Evolutionary conservation across 1,284 basidiomycete species (phyloP).

Genomic region (Ustilago crameri): DNA sequence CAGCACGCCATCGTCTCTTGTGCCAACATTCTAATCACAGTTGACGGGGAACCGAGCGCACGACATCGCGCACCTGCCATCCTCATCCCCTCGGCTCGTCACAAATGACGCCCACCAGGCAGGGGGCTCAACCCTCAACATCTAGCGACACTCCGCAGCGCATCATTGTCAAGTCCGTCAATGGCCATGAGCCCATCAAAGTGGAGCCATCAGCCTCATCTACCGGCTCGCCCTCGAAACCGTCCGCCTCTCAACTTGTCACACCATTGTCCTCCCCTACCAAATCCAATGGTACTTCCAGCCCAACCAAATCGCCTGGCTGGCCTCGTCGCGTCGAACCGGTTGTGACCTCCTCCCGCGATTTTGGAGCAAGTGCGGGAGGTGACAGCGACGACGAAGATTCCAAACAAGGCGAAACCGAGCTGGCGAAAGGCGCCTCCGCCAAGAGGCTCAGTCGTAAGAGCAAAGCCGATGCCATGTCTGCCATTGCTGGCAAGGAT

Average conservation of each 20-base stretch:
- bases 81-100: background rate
- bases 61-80: too few species aligned
- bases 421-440: constrained; percentile 26
- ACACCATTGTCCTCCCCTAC: constrained; percentile 34
- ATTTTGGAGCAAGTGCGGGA: constrained; percentile 44
- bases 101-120: constrained; percentile 22
- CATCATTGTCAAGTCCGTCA: constrained; percentile 51
- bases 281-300: constrained; percentile 23
- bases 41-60: background rate
- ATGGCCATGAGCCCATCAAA: constrained; percentile 46
- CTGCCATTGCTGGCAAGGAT: constrained; percentile 30
- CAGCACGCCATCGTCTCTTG: background rate
- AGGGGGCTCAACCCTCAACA: constrained; percentile 17
- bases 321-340: constrained; percentile 38
- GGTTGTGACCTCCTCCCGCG: constrained; percentile 41
- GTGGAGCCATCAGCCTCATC: constrained; percentile 13
- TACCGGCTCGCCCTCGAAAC: constrained; percentile 5
- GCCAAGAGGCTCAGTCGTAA: constrained; percentile 48
- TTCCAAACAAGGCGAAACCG: constrained; percentile 30
- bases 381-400: constrained; percentile 41
- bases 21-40: background rate
- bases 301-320: constrained; percentile 38
- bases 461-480: constrained; percentile 52
- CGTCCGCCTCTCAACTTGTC: constrained; percentile 17
- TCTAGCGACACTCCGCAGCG: constrained; percentile 30